A percentile compares a stretch with the other conserved stretches of the same genome.
phyloP scores from a whole-genome alignment of 2,329 filamentous ascomycete genomes.

The Aspergillus sp. region DNA sequence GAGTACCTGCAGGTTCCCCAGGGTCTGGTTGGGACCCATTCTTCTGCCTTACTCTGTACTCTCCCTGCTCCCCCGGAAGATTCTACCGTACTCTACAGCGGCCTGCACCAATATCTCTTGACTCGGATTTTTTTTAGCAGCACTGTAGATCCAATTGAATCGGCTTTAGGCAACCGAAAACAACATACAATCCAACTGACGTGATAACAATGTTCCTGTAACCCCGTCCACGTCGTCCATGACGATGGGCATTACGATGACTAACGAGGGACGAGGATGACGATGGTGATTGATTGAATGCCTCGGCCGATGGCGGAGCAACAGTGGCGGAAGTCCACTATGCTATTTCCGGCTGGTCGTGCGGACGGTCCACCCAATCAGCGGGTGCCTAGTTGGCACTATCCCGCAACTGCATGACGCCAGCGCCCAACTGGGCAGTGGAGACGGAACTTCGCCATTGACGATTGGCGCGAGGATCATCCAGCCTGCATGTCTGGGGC shows the following conservation, averaged over 20 bases:
- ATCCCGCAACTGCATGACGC: constrained; percentile 35
- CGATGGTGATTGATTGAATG: constrained; percentile 6
- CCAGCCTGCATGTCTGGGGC: not conserved
- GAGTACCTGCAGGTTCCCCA: constrained; percentile 23
- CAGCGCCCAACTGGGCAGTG: constrained; percentile 25
- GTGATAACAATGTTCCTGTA: too few species aligned
- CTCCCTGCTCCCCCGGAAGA: too few species aligned
- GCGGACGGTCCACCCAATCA: constrained; percentile 28
- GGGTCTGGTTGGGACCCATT: constrained; percentile 10
- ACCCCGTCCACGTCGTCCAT: too few species aligned
- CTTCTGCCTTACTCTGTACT: not conserved
- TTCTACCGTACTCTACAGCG: not conserved
- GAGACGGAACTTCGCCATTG: constrained; percentile 21
- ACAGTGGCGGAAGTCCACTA: constrained; percentile 25
- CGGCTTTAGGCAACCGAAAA: not conserved
- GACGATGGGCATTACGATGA: not conserved
- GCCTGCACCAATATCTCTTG: too few species aligned
- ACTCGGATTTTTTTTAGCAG: too few species aligned
- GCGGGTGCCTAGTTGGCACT: constrained; percentile 19
- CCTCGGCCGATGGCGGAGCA: constrained; percentile 25
- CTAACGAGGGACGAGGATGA: constrained; percentile 1
- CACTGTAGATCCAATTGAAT: too few species aligned
- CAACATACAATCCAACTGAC: too few species aligned
- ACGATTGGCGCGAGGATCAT: constrained; percentile 5
- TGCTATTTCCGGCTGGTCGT: constrained; percentile 22